phyloP scores from a whole-genome alignment of 768 basidiomycete species.

The Neoboletus subvelutipes region DNA sequence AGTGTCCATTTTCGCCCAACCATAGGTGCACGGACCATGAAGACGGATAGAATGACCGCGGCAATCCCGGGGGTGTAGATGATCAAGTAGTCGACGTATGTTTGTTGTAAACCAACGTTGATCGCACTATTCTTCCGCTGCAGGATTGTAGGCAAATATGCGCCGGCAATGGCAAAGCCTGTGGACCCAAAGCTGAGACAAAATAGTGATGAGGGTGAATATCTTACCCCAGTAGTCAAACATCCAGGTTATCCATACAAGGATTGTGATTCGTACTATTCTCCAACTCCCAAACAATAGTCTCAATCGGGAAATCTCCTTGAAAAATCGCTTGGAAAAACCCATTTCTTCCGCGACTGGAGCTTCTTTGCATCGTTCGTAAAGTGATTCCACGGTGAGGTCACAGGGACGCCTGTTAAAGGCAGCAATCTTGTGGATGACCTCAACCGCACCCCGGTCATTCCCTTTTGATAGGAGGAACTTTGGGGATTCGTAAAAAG shows the following conservation, averaged over 20 bases:
- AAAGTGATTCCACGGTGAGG: conserved; percentile 16
- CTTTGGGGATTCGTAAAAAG: conserved; percentile 16
- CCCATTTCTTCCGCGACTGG: not conserved
- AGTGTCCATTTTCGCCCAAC: conserved; percentile 20
- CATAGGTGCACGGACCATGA: conserved; percentile 14
- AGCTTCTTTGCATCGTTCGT: conserved; percentile 2
- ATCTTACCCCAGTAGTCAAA: conserved; percentile 13
- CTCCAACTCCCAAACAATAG: conserved; percentile 17
- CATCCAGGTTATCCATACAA: conserved; percentile 17
- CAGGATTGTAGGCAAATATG: conserved; percentile 12
- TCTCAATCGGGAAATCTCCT: conserved; percentile 10
- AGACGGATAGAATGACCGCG: conserved; percentile 1
- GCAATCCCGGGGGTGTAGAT: conserved; percentile 6
- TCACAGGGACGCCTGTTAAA: conserved; percentile 10
- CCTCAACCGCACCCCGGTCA: conserved; percentile 13
- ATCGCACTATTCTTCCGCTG: conserved; percentile 14
- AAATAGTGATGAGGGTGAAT: not conserved
- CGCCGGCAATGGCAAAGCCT: conserved; percentile 2
- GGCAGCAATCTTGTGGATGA: conserved; percentile 14
- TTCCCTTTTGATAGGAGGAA: conserved; percentile 17
- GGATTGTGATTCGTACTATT: conserved; percentile 6
- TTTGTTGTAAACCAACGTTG: conserved; percentile 4
- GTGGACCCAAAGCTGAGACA: not conserved
- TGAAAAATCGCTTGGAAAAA: not conserved
- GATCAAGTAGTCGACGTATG: conserved; percentile 13